Evolutionary conservation across 2,329 filamentous ascomycete species (phyloP).

Genomic region (Leptoxyphium fumago): DNA sequence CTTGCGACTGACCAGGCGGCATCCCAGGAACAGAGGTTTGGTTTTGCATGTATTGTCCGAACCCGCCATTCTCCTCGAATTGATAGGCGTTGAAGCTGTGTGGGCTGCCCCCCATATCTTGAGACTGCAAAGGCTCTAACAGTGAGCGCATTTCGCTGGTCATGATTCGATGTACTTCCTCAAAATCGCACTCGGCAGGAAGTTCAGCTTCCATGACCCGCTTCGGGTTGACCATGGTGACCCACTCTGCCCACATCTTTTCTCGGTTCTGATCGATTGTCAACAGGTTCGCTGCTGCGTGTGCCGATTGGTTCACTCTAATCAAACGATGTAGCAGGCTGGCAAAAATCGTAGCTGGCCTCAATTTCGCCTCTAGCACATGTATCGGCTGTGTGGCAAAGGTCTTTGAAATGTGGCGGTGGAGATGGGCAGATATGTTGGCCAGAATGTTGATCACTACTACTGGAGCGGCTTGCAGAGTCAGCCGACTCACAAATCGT

Average conservation of each 20-base stretch:
- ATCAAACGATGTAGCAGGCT: slow-evolving; percentile 74
- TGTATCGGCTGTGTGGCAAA: slow-evolving; percentile 77
- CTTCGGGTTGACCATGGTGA: slow-evolving; percentile 44
- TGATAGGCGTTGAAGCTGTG: slow-evolving; percentile 24
- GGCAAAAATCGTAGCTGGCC: slow-evolving; percentile 78
- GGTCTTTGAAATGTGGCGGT: slow-evolving; percentile 66
- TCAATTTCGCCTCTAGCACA: slow-evolving; percentile 73
- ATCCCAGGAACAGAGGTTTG: slow-evolving; percentile 10
- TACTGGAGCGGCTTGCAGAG: slow-evolving; percentile 80
- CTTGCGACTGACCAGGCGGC: slow-evolving; percentile 18
- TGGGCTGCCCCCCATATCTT: slow-evolving; percentile 20
- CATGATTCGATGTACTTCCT: slow-evolving; percentile 41
- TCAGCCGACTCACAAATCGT: slow-evolving; percentile 74
- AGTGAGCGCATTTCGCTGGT: slow-evolving; percentile 52
- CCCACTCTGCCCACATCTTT: slow-evolving; percentile 92
- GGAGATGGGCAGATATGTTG: slow-evolving; percentile 70
- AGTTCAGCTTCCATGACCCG: slow-evolving; percentile 42
- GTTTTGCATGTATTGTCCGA: slow-evolving; percentile 25
- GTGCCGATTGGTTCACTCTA: slow-evolving; percentile 82
- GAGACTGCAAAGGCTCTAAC: slow-evolving; percentile 48
- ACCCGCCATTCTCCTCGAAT: slow-evolving; percentile 25
- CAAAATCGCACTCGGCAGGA: slow-evolving; percentile 35
- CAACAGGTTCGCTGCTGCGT: slow-evolving; percentile 85
- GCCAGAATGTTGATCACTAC: slow-evolving; percentile 74
- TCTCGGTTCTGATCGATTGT: slow-evolving; percentile 79